A percentile compares a stretch with the other conserved stretches of the same genome.
Conservation (phyloP, 257 asterid genomes). For the Solanum megistacrolobum region DNA sequence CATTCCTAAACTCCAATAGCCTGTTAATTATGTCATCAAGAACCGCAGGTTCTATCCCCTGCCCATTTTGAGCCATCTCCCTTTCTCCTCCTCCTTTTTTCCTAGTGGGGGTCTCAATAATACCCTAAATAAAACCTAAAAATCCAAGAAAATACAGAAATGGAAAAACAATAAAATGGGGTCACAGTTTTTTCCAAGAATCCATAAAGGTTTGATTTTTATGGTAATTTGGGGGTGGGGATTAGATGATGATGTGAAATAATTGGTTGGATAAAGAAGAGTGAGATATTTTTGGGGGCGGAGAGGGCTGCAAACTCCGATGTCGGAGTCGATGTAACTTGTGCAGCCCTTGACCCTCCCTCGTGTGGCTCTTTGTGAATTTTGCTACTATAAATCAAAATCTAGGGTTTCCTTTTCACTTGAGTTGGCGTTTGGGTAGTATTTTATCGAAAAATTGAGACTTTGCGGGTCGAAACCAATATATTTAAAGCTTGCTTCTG, state of each 20-base stretch:
- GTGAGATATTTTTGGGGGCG: not conserved
- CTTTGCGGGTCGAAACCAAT: not conserved
- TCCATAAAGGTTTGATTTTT: not conserved
- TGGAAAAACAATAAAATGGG: not conserved
- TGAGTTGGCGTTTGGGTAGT: not conserved
- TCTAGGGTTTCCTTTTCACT: not conserved
- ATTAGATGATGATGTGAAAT: not conserved
- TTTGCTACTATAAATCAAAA: not conserved
- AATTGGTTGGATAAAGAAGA: not conserved
- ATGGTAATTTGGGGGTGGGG: not conserved
- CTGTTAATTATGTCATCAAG: conserved; percentile 67
- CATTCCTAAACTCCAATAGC: conserved; percentile 54
- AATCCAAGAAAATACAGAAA: not conserved
- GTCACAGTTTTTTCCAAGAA: not conserved
- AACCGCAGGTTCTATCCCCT: conserved; percentile 50
- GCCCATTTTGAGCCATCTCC: conserved; percentile 54
- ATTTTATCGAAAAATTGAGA: not conserved
- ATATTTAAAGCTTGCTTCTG: no score
- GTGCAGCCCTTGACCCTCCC: not conserved
- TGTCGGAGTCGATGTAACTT: conserved; percentile 17
- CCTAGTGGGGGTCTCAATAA: not conserved
- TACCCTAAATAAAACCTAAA: not conserved
- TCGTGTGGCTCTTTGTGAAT: not conserved
- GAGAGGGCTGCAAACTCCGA: conserved; percentile 27
- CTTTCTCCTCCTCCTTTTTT: not conserved